Base-by-base conservation (phyloP, 352 stramenopile species). In the Phytopythium boreale region DNA sequence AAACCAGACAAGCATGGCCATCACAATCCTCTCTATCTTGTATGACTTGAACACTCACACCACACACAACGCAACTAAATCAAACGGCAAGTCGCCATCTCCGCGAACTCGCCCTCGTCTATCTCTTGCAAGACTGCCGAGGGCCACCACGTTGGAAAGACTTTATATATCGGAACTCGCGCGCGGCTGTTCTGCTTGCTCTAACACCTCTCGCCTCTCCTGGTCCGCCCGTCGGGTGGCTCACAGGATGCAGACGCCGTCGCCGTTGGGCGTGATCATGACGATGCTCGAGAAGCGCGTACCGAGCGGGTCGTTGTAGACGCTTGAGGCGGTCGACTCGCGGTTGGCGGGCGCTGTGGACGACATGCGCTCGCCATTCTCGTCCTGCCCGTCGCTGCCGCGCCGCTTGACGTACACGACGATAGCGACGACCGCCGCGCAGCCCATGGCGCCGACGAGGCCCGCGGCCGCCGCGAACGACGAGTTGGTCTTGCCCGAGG, bases 261-360 rank as follows among this genome's bases (percentile, higher is more conserved):
- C 79, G 26, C 84, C 84, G 61, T 91, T 90, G 56, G 84, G 84
- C 47, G 84, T 91, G 72, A 93, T 89, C 84, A 93, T 93, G 66
- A 93, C 84, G 63, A 93, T 93, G 64, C 84, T 93, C n/a, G 80
- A 90, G 73, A 87, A 93, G 43, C 84, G 84, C 63, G 84, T 93
- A 49, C 76, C 80, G 24, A 93, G 64, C 26, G 84, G 84, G 61
- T 93, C 84, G 64, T 83, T 85, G 69, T 91, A 91, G 43, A 93
- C 82, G 53, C 84, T 93, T 27, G 64, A 70, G 24, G 65, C 64
- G 41, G 75, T 74, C 8, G 80, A 90, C 49, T 59, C 71, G 36
- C 79, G 79, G 41, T 78, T 80, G 2, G 71, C 70, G 47, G 73
- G 72, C 8, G 74, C 67, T 2, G 79, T 76, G 12, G 77, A 73